A percentile compares a stretch with the other conserved stretches of the same genome.
These are phyloP conservation scores for Filobasidium floriforme DNA, from an alignment of 768 basidiomycete genomes.

Conservation along the genomic window DNA sequence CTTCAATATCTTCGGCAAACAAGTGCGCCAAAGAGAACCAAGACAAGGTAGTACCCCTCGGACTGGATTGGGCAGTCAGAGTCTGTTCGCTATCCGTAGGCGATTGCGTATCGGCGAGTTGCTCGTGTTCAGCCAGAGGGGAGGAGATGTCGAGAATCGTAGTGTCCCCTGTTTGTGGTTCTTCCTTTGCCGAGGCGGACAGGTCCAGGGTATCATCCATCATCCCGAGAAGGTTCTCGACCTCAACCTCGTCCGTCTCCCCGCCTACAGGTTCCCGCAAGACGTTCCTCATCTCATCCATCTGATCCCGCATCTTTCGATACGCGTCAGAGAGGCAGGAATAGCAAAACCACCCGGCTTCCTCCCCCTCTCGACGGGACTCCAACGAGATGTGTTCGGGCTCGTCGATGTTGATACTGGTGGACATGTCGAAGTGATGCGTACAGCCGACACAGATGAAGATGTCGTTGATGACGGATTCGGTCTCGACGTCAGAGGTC, in stretches of 20 bases:
- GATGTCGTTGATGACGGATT: neutral
- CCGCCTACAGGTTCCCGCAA: neutral
- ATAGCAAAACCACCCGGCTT: slow-evolving; percentile 4
- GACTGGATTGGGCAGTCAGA: too few relatives aligned
- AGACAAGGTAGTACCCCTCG: too few relatives aligned
- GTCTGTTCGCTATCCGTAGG: too few relatives aligned
- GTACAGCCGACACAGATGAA: neutral
- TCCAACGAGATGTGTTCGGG: neutral
- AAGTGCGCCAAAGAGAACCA: too few relatives aligned
- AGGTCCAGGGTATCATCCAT: too few relatives aligned
- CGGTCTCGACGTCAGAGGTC: neutral
- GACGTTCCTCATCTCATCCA: neutral
- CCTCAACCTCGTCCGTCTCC: too few relatives aligned
- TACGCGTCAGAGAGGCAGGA: neutral
- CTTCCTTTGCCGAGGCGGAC: too few relatives aligned
- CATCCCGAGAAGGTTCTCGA: neutral
- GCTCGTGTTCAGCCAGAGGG: too few relatives aligned
- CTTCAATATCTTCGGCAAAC: too few relatives aligned
- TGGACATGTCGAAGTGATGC: neutral
- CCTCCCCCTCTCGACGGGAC: neutral
- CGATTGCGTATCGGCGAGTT: too few relatives aligned
- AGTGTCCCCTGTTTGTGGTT: too few relatives aligned
- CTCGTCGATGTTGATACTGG: neutral
- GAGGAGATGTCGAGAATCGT: too few relatives aligned
- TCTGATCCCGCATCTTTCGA: neutral